phyloP scores from a whole-genome alignment of 352 stramenopile genomes.

The Pythium phragmiticola region DNA sequence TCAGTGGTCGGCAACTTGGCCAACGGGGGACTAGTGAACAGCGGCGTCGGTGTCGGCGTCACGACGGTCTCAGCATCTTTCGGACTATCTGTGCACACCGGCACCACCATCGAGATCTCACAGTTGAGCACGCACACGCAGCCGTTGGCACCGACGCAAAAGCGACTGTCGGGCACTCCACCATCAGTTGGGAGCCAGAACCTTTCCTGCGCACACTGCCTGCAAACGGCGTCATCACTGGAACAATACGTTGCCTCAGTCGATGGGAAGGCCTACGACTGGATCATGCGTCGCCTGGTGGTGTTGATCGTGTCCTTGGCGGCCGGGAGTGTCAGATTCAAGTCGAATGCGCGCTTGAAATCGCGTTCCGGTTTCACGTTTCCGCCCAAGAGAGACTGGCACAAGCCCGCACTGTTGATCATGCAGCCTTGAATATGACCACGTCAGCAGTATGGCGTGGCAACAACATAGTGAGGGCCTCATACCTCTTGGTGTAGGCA shows the following conservation, averaged over 20 bases:
- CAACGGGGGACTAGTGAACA: background rate
- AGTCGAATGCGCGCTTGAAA: background rate
- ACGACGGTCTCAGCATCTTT: background rate
- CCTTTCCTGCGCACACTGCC: background rate
- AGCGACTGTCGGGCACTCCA: background rate
- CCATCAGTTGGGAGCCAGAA: background rate
- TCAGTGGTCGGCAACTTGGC: background rate
- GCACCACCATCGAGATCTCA: background rate
- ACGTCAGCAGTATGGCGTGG: background rate
- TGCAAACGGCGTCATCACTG: background rate
- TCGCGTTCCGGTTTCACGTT: background rate
- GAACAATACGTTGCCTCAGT: background rate
- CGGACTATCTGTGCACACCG: background rate
- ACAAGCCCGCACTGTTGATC: background rate
- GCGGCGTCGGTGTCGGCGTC: background rate
- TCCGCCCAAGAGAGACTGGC: background rate
- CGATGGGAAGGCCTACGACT: background rate
- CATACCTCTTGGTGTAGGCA: constrained; percentile 4
- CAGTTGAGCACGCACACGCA: constrained; percentile 10
- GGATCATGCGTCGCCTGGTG: background rate
- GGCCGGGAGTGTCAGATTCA: background rate
- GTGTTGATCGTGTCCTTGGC: constrained; percentile 1
- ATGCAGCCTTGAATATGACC: constrained; percentile 1
- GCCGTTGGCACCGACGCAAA: constrained; percentile 2
- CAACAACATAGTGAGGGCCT: background rate